Evolutionary conservation across 2,329 filamentous ascomycete species (phyloP).

Genomic region (Fusarium sp.): DNA sequence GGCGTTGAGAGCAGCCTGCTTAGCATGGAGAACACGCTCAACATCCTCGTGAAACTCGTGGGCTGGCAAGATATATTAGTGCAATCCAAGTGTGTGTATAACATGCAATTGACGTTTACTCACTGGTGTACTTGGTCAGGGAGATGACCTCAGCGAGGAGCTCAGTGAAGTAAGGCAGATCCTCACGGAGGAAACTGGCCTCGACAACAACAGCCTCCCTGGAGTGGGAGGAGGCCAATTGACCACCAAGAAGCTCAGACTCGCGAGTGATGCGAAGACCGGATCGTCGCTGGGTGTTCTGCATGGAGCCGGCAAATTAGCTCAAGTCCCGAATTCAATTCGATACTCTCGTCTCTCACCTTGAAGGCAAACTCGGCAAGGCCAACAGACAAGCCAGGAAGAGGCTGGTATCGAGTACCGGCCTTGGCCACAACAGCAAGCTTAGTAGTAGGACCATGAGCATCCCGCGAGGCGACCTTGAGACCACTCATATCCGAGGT

Average conservation of each 20-base stretch:
- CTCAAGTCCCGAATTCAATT: slow-evolving; percentile 50
- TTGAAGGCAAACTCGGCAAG: slow-evolving; percentile 98
- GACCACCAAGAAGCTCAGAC: slow-evolving; percentile 92
- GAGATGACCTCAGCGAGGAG: slow-evolving; percentile 92
- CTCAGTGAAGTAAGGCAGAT: slow-evolving; percentile 98
- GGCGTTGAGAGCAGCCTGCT: slow-evolving; percentile 79
- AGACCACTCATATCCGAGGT: slow-evolving; percentile 86
- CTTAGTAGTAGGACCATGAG: slow-evolving; percentile 88
- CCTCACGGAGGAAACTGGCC: slow-evolving; percentile 94
- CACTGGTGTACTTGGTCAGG: slow-evolving; percentile 86
- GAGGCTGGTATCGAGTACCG: slow-evolving; percentile 90
- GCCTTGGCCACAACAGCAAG: slow-evolving; percentile 94
- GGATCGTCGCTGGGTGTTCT: slow-evolving; percentile 90
- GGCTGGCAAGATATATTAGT: slow-evolving; percentile 63
- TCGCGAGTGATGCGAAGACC: slow-evolving; percentile 94
- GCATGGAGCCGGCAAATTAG: slow-evolving; percentile 61
- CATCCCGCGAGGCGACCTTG: slow-evolving; percentile 93
- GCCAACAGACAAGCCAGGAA: slow-evolving; percentile 89
- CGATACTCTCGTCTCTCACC: slow-evolving; percentile 62
- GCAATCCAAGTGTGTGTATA: slow-evolving; percentile 7
- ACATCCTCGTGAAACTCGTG: slow-evolving; percentile 94
- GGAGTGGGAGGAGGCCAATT: slow-evolving; percentile 89
- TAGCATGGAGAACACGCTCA: slow-evolving; percentile 78
- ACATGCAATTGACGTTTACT: slow-evolving; percentile 50
- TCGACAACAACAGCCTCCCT: slow-evolving; percentile 93